A percentile compares a stretch with the other conserved stretches of the same genome.
phyloP scores from a whole-genome alignment of 2,329 filamentous ascomycete species.

The Pseudocercospora ulei region DNA sequence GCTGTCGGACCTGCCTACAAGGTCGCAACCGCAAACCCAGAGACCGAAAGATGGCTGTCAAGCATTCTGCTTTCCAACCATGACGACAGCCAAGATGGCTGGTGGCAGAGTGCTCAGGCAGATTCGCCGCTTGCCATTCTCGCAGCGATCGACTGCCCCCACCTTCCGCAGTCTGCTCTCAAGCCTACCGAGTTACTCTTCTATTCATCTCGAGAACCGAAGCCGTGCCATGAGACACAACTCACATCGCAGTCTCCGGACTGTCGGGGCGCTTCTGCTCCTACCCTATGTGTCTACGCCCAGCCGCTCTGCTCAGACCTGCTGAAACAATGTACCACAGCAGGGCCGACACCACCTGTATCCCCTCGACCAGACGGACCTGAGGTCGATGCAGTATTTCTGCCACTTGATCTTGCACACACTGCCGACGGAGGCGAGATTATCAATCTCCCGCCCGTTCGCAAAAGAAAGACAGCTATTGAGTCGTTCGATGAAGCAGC shows the following conservation, averaged over 20 bases:
- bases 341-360: constrained; percentile 22
- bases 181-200: constrained; percentile 41
- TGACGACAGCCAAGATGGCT: constrained; percentile 9
- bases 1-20: constrained; percentile 9
- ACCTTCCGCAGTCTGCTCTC: background rate
- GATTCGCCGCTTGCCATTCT: constrained; percentile 22
- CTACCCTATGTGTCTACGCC: constrained; percentile 34
- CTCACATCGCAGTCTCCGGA: too few relatives aligned
- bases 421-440: constrained; percentile 13
- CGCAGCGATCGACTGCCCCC: constrained; percentile 12
- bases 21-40: constrained; percentile 10
- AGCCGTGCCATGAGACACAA: too few relatives aligned
- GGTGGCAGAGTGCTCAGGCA: constrained; percentile 21
- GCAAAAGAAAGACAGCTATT: constrained; percentile 38
- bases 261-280: too few relatives aligned
- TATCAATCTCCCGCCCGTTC: constrained; percentile 25
- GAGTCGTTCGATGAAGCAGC: constrained; percentile 44
- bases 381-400: constrained; percentile 23
- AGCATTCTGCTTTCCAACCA: constrained; percentile 15
- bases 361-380: constrained; percentile 23
- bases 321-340: constrained; percentile 19
- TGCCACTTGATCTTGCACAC: constrained; percentile 12
- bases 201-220: constrained; percentile 36
- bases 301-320: constrained; percentile 40
- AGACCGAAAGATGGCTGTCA: constrained; percentile 22